A percentile compares a stretch with the other conserved stretches of the same genome.
Conservation (phyloP, 2,329 filamentous ascomycete genomes). For the Aspergillus felis region DNA sequence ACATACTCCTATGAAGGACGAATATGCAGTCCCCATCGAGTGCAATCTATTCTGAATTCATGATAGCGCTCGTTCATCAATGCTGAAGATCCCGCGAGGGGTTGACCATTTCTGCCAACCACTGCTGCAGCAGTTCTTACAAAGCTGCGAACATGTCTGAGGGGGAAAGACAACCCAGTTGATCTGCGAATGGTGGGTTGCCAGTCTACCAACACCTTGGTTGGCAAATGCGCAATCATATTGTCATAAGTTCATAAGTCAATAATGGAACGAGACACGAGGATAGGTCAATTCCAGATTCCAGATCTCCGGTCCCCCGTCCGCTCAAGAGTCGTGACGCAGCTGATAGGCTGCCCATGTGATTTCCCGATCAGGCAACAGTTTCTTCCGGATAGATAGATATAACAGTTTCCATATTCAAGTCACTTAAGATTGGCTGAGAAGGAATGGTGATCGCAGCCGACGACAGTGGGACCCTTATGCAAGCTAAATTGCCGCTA, state of each 20-base stretch:
- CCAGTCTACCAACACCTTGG: not conserved
- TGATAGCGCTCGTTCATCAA: not conserved
- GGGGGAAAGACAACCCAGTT: no score
- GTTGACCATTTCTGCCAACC: not conserved
- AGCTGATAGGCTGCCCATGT: not conserved
- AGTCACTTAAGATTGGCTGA: not conserved
- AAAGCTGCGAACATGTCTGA: not conserved
- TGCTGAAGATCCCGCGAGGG: not conserved
- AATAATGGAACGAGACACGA: not conserved
- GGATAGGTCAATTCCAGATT: not conserved
- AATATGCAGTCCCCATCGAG: not conserved
- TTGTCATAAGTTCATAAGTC: not conserved
- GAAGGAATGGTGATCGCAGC: not conserved
- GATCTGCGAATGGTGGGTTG: not conserved
- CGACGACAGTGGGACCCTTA: not conserved
- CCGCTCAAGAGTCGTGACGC: not conserved
- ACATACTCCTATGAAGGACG: not conserved
- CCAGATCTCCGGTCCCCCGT: not conserved
- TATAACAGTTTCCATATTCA: not conserved
- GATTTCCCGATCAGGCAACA: not conserved
- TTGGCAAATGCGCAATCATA: not conserved
- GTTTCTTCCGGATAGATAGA: not conserved
- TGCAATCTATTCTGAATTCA: not conserved
- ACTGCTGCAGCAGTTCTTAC: not conserved
- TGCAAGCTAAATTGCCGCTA: not conserved